Evolutionary conservation across 164 flowering plant genomes (phyloP), one percentile per base, ranked within the genome.

Genomic region (Aristolochia californica): DNA sequence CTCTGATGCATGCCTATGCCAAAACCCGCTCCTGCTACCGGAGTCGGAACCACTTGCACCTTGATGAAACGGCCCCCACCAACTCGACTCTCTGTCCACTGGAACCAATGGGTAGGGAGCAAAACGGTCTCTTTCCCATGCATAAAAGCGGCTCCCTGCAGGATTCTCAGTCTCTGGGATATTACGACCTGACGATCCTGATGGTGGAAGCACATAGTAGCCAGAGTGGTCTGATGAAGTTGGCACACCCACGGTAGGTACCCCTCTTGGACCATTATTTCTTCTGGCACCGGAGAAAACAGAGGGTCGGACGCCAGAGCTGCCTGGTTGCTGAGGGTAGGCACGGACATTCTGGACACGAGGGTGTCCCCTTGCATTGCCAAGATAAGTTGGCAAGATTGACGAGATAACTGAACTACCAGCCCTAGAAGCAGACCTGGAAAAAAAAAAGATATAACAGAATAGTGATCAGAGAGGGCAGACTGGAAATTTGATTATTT

Each of bases 51-150:
- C 85, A 44, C 75, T 51, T 0, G 70, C 70, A 34, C 67, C 65
- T 48, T 73, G 95, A 68, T 78, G 94, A 62, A 80, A 75, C 49
- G 78, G 61, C 26, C 79, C 77, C 95, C 90, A 74, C 72, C 65
- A 57, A 66, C 69, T 52, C 66, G 68, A 49, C 48, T 89, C 99
- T 69, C 94, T 70, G 44, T 89, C 95, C 1, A 75, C 68, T 22
- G 75, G 89, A 63, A 63, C 72, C 56, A 69, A 50, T 2, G 84
- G 77, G 63, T 75, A 79, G 7, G 91, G 74, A 13, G 81, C 70
- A 70, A 75, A 70, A 25, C 82, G 85, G 18, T 89, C 95, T 55
- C 88, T 74, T 43, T 87, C 97, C 99, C 97, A 84, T 5, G 75
- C 65, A 62, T 73, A 81, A 56, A 76, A 82, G 1, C 78, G 80